Percentiles rank a stretch among this genome's conserved stretches.
Evolutionary conservation across 305 asterid species (phyloP).

Genomic region (Rubia peregrina): DNA sequence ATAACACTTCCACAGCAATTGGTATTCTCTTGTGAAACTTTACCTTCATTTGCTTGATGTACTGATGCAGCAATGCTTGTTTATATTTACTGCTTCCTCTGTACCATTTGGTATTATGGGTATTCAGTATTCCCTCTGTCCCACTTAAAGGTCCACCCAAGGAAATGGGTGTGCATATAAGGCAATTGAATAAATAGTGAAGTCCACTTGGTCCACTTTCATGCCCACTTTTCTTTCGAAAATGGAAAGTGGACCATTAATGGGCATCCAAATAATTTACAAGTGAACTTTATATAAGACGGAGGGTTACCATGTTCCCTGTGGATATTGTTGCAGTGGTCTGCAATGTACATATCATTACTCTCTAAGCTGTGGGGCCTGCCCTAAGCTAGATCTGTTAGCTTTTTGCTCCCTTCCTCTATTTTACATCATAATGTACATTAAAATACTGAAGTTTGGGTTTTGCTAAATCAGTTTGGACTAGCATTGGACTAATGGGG

Average conservation of each 20-base stretch:
- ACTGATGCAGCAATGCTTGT: neutral
- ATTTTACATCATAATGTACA: neutral
- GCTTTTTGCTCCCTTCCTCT: neutral
- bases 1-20: conserved; percentile 92
- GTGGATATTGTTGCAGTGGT: neutral
- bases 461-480: neutral
- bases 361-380: neutral
- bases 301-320: neutral
- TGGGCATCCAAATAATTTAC: neutral
- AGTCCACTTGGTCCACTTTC: neutral
- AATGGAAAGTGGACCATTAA: neutral
- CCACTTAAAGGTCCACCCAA: neutral
- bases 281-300: neutral
- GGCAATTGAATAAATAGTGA: neutral
- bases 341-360: neutral
- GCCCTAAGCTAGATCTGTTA: neutral
- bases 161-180: neutral
- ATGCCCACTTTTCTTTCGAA: neutral
- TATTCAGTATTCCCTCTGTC: neutral
- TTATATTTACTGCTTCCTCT: neutral
- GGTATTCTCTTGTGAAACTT: conserved; percentile 38
- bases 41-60: conserved; percentile 2
- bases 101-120: neutral
- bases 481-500: neutral
- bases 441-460: neutral